These are phyloP conservation scores for Aspergillus awamori DNA, from an alignment of 2,329 filamentous ascomycete genomes.

Conservation along the genomic window DNA sequence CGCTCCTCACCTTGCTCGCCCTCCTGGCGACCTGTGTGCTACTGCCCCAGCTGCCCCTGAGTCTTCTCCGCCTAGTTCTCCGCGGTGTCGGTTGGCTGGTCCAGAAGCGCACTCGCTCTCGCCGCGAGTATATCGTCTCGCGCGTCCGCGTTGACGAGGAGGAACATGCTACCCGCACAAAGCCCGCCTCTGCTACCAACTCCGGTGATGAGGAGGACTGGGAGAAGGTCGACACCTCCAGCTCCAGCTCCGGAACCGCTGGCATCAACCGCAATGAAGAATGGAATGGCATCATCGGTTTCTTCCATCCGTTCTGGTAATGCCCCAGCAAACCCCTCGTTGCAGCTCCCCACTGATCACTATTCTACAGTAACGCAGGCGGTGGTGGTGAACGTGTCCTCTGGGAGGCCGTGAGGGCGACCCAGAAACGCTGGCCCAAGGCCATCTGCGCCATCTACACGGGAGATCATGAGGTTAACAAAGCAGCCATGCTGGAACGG, in stretches of 20 bases:
- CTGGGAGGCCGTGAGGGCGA: conserved; percentile 92
- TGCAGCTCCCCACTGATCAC: conserved; percentile 2
- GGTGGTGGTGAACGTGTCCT: conserved; percentile 94
- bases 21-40: conserved; percentile 38
- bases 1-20: conserved; percentile 36
- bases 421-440: conserved; percentile 83
- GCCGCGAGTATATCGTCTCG: conserved; percentile 58
- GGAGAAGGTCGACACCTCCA: conserved; percentile 67
- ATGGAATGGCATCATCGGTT: conserved; percentile 86
- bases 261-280: conserved; percentile 57
- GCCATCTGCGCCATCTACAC: conserved; percentile 93
- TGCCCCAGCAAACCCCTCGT: conserved; percentile 24
- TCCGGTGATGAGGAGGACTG: conserved; percentile 64
- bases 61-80: conserved; percentile 40
- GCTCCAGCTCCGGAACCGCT: conserved; percentile 48
- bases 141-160: conserved; percentile 51
- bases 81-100: conserved; percentile 62
- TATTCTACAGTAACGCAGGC: conserved; percentile 74
- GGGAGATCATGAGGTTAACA: conserved; percentile 86
- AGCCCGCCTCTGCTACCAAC: conserved; percentile 22
- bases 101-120: conserved; percentile 64
- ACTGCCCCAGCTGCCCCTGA: conserved; percentile 39
- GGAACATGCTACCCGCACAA: conserved; percentile 32
- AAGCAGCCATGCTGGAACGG: conserved; percentile 73
- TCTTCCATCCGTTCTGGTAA: conserved; percentile 97